Conservation (phyloP, 768 basidiomycete species). For the Kwoniella bestiolae region DNA sequence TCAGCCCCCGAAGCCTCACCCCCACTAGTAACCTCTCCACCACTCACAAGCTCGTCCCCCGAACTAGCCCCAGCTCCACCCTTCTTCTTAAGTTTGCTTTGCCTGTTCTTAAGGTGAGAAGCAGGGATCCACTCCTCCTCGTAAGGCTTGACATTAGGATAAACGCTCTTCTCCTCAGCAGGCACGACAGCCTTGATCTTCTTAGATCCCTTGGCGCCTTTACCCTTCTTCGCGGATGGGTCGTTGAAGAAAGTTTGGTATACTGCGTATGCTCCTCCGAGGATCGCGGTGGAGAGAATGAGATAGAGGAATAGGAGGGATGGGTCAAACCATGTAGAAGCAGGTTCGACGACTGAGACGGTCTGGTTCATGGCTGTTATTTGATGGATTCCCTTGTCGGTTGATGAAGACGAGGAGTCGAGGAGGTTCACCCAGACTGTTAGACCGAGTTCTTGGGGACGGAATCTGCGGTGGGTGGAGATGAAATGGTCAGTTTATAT, state of each 20-base stretch:
- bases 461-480: conserved; percentile 36
- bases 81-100: conserved; percentile 40
- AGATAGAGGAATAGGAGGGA: conserved; percentile 57
- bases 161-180: conserved; percentile 38
- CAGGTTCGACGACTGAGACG: conserved; percentile 57
- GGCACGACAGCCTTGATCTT: conserved; percentile 42
- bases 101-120: conserved; percentile 48
- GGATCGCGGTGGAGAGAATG: conserved; percentile 47
- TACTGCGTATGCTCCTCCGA: conserved; percentile 43
- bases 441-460: conserved; percentile 53
- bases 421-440: conserved; percentile 55
- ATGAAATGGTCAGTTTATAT: too few relatives aligned
- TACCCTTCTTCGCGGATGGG: conserved; percentile 15
- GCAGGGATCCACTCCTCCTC: conserved; percentile 60
- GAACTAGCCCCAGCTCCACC: conserved; percentile 34
- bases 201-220: conserved; percentile 6
- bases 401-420: conserved; percentile 36
- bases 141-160: conserved; percentile 54
- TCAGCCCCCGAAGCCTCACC: conserved; percentile 51
- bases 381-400: conserved; percentile 41
- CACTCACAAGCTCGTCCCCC: conserved; percentile 44
- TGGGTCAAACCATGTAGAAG: conserved; percentile 56
- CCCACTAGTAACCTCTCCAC: conserved; percentile 54
- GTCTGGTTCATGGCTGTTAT: conserved; percentile 58
- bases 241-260: conserved; percentile 48